Percentiles rank a stretch among this genome's conserved stretches.
phyloP scores from a whole-genome alignment of 805 yeast species.

The Candida palmyrensis region DNA sequence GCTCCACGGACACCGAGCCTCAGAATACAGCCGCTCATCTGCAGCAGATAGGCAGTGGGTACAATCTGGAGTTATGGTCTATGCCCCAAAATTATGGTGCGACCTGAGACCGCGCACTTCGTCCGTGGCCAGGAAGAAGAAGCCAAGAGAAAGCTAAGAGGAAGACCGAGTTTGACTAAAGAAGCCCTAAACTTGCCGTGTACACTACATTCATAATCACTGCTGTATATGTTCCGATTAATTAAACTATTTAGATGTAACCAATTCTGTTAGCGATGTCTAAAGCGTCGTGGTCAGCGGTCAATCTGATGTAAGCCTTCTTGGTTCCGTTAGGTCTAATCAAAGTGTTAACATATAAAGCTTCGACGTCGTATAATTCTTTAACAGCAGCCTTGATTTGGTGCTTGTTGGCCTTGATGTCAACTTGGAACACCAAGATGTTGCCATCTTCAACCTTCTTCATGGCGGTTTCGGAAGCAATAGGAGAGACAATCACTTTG shows the following conservation, averaged over 20 bases:
- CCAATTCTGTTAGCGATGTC: slow-evolving; percentile 99
- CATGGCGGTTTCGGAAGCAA: slow-evolving; percentile 98
- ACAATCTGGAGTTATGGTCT: too few relatives aligned
- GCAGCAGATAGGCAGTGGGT: too few relatives aligned
- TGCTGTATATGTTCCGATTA: too few relatives aligned
- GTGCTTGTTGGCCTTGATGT: slow-evolving; percentile 94
- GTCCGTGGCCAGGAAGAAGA: too few relatives aligned
- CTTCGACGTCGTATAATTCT: slow-evolving; percentile 97
- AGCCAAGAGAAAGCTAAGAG: too few relatives aligned
- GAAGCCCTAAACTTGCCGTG: too few relatives aligned
- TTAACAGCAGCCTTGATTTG: slow-evolving; percentile 98
- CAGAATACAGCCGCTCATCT: too few relatives aligned
- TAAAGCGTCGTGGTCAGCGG: slow-evolving; percentile 98
- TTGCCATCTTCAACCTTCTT: slow-evolving; percentile 99
- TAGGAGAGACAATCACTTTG: slow-evolving; percentile 91
- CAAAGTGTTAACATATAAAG: slow-evolving; percentile 90
- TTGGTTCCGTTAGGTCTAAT: slow-evolving; percentile 99
- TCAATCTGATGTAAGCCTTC: slow-evolving; percentile 98
- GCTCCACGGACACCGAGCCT: too few relatives aligned
- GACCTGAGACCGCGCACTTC: too few relatives aligned
- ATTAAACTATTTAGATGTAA: slow-evolving; percentile 65
- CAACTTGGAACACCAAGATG: slow-evolving; percentile 98
- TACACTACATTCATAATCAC: too few relatives aligned
- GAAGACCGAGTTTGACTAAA: too few relatives aligned
- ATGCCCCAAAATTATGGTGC: too few relatives aligned